Evolutionary conservation across 208 protist species (phyloP).

Genomic region (Porcisia hertigi): DNA sequence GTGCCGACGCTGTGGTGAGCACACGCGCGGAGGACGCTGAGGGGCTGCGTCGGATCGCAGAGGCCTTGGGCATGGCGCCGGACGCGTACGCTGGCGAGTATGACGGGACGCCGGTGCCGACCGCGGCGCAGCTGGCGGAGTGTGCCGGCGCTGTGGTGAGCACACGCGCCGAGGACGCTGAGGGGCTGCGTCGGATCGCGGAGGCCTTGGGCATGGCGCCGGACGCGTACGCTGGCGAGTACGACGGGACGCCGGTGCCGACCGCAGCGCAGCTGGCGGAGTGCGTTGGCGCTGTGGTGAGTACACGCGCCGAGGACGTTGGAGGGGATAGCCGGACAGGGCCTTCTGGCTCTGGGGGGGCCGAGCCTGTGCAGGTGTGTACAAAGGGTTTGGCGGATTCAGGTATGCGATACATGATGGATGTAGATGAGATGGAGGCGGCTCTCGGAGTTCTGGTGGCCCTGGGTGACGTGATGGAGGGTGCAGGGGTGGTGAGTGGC

Average conservation of each 20-base stretch:
- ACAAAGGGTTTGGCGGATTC: too few species aligned
- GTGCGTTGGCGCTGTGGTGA: not conserved
- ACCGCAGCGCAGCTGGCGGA: not conserved
- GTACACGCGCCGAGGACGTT: not conserved
- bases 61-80: not conserved
- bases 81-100: not conserved
- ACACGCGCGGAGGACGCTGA: not conserved
- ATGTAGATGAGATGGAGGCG: not conserved
- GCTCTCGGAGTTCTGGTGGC: not conserved
- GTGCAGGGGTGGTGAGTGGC: not conserved
- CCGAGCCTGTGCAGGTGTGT: too few species aligned
- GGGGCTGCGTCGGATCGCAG: not conserved
- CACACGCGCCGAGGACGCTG: not conserved
- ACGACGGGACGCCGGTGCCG: not conserved
- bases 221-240: not conserved
- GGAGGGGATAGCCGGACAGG: not conserved
- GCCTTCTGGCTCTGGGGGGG: too few species aligned
- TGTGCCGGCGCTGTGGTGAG: not conserved
- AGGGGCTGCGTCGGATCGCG: not conserved
- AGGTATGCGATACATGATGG: too few species aligned
- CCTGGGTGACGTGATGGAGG: conserved; percentile 2
- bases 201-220: not conserved
- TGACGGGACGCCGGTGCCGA: not conserved
- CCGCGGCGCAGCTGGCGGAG: not conserved
- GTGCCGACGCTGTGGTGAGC: not conserved